Evolutionary conservation across 345 rosid genomes (phyloP).

Genomic region (Ailanthus altissimus): DNA sequence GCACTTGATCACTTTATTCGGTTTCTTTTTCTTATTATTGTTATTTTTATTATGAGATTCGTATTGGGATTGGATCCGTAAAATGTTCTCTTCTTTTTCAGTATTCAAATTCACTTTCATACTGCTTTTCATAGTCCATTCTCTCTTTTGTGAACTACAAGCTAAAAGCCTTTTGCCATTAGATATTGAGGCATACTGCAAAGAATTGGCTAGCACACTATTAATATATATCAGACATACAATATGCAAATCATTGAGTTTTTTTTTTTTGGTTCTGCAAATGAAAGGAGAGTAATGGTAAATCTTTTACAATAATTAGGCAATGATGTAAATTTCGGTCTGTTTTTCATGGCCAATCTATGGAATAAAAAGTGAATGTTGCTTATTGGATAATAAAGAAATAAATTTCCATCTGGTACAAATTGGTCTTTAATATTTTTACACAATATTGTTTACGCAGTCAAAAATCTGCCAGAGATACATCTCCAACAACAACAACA

Average conservation of each 20-base stretch:
- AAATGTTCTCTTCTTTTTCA: slow-evolving; percentile 22
- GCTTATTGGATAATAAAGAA: too few species aligned
- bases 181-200: slow-evolving; percentile 16
- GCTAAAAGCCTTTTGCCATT: slow-evolving; percentile 11
- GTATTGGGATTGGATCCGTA: slow-evolving; percentile 20
- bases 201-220: slow-evolving; percentile 9
- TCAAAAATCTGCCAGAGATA: slow-evolving; percentile 55
- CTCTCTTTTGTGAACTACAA: slow-evolving; percentile 24
- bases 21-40: neutral
- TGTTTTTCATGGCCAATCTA: neutral
- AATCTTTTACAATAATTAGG: neutral
- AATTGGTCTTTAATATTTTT: neutral
- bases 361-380: too few species aligned
- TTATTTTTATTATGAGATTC: neutral
- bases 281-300: too few species aligned
- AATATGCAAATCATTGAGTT: too few species aligned
- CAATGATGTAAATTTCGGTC: neutral
- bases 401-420: neutral
- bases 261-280: neutral
- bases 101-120: slow-evolving; percentile 26
- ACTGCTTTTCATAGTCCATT: neutral
- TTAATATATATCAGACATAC: neutral
- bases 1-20: slow-evolving; percentile 2
- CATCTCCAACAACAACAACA: slow-evolving; percentile 27
- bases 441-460: slow-evolving; percentile 29